These are phyloP conservation scores for Lyophyllum decastes DNA, from an alignment of 768 basidiomycete species.

Conservation along the genomic window DNA sequence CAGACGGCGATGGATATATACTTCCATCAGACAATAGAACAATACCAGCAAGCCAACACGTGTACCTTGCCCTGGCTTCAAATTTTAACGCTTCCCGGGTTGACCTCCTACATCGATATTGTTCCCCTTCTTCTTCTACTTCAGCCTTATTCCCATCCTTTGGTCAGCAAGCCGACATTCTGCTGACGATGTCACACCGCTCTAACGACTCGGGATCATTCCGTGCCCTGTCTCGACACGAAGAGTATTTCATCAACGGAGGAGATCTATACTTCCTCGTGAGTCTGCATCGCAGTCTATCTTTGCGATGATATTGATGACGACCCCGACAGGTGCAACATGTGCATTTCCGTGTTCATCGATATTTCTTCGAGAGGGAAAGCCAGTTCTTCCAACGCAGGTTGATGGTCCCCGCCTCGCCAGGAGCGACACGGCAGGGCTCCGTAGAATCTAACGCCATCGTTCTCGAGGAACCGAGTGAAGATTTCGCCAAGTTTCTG, in stretches of 20 bases:
- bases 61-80: conserved; percentile 33
- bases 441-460: conserved; percentile 42
- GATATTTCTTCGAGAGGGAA: conserved; percentile 55
- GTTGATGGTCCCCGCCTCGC: conserved; percentile 30
- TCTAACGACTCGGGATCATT: conserved; percentile 19
- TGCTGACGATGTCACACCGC: conserved; percentile 14
- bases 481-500: conserved; percentile 46
- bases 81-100: conserved; percentile 23
- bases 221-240: conserved; percentile 27
- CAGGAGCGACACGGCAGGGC: conserved; percentile 33
- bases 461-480: conserved; percentile 36
- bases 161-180: conserved; percentile 22
- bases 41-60: conserved; percentile 28
- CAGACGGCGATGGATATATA: conserved; percentile 11
- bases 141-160: conserved; percentile 24
- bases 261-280: conserved; percentile 56
- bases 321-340: conserved; percentile 50
- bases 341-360: conserved; percentile 52
- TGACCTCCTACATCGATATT: conserved; percentile 35
- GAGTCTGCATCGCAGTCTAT: conserved; percentile 32
- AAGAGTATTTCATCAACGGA: conserved; percentile 48
- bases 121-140: conserved; percentile 28
- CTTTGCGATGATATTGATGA: conserved; percentile 28
- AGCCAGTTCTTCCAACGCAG: conserved; percentile 45
- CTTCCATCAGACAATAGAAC: conserved; percentile 14